Base-by-base conservation (phyloP, 345 rosid genomes). In the Salix dunnii region DNA sequence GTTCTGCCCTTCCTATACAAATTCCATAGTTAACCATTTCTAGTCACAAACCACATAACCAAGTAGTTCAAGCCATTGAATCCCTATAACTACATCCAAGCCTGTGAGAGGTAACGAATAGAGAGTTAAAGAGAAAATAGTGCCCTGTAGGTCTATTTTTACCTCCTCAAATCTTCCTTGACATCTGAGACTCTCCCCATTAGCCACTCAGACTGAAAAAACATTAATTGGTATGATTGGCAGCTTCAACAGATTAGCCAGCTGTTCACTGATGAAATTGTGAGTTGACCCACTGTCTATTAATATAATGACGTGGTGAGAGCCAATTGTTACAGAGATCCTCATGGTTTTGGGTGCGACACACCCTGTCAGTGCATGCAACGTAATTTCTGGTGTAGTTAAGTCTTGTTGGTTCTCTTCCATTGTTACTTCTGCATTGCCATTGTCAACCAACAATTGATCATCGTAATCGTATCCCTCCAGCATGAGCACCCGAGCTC, bases 1-100 rank as follows among this genome's bases (percentile, higher is more conserved):
- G 25, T 40, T 65, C 7, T 42, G 38, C 62, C 53, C 38, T 14
- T 30, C 27, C 67, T 55, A 76, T 4, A 3, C 0, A n/a, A 76
- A 76, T 17, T 69, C 66, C 67, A 76, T 76, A 1, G 79, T 67
- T 23, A 68, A 20, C 3, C 7, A 4, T 28, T 31, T 49, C 74
- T 17, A 71, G 21, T 28, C 40, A 31, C 74, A 46, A 16, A 53
- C 38, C 40, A 71, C 42, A 11, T 4, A 28, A 7, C 74, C 64
- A 3, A 49, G 16, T 30, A n/a, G 3, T 38, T 23, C 69, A 8
- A 65, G 35, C 69, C 69, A 30, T 3, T 58, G 63, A 58, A 65
- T 28, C 4, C 36, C 42, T 4, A 65, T 7, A 16, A 65, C 68
- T 2, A 31, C 11, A 18, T 65, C 42, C 21, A 65, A 16, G 3